Evolutionary conservation across 2,329 filamentous ascomycete genomes (phyloP), one percentile per base, ranked within the genome.

Genomic region (Phoma sp.): DNA sequence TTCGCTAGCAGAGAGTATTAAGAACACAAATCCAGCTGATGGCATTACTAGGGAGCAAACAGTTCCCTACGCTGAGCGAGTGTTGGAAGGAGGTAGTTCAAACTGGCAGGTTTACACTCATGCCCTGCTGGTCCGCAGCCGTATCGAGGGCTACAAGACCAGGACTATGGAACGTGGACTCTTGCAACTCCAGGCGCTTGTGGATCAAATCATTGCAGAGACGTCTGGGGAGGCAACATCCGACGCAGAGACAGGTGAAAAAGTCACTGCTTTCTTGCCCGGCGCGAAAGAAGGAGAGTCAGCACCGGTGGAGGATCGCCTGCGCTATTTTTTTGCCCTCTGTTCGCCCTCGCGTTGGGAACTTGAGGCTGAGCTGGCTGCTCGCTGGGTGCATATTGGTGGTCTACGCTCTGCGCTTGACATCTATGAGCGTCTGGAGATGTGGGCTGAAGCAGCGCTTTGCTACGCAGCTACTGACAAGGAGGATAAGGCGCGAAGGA

Each of bases 81-180:
- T 98, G 0, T 82, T 99, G 1, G 85, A 90, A 8, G 92, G 95
- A 57, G 93, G 94, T 64, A 90, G 90, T 40, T 94, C 92, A 0
- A 99, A 98, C 74, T 99, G 95, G 95, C 95, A 98, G 74, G 88
- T 97, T 31, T 98, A 98, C 72, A 97, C 95, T 0, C 93, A 98
- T 71, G 95, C 92, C 0, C 81, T 99, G 8, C 82, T 99, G 0
- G 90, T 98, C 1, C 85, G 95, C 39, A 96, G 91, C 57, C 84
- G 95, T 15, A 94, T 98, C 50, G 95, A 99, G 75, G 84, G 93
- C 0, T 93, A 96, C 76, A 85, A 87, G 48, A 91, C 93, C 48
- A 84, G 94, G 50, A 99, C 95, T 0, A 83, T 96, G 33, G 95
- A 99, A 77, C 84, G 95, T 56, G 91, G 92, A 40, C 86, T 99